These are phyloP conservation scores for Peronospora belbahrii DNA, from an alignment of 352 stramenopile species.

Conservation along the genomic window DNA sequence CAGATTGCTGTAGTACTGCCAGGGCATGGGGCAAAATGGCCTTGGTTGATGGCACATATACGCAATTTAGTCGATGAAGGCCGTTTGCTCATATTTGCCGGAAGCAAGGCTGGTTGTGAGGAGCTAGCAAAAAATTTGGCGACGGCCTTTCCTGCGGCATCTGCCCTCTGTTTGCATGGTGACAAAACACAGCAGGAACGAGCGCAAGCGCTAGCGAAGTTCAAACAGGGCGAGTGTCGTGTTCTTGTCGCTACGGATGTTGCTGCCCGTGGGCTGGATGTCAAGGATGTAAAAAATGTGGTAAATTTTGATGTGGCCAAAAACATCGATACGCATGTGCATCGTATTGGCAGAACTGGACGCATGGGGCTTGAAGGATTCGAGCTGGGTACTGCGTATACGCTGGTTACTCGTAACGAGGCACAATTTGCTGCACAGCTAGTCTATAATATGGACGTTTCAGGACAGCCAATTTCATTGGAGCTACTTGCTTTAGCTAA, in stretches of 20 bases:
- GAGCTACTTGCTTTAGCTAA: conserved; percentile 59
- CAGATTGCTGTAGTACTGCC: conserved; percentile 73
- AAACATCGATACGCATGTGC: conserved; percentile 88
- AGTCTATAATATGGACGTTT: conserved; percentile 82
- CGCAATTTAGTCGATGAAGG: conserved; percentile 50
- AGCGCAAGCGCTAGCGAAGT: conserved; percentile 50
- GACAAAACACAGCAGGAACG: conserved; percentile 80
- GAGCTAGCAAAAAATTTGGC: conserved; percentile 66
- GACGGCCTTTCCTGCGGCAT: conserved; percentile 17
- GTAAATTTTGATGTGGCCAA: conserved; percentile 90
- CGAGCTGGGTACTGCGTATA: conserved; percentile 74
- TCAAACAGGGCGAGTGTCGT: conserved; percentile 48
- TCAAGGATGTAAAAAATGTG: conserved; percentile 87
- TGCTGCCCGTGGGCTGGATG: conserved; percentile 77
- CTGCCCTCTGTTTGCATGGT: conserved; percentile 55
- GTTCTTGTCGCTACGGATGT: conserved; percentile 87
- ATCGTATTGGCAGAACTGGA: conserved; percentile 84
- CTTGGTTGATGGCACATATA: conserved; percentile 73
- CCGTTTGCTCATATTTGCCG: conserved; percentile 82
- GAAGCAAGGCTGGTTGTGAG: conserved; percentile 80
- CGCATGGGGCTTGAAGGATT: conserved; percentile 79
- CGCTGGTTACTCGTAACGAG: conserved; percentile 67
- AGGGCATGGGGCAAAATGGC: conserved; percentile 76
- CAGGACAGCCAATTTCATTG: conserved; percentile 39
- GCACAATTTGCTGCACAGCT: conserved; percentile 66